These are phyloP conservation scores for Gracilaria vermiculophylla DNA, from an alignment of 23 red algal species.

Conservation along the genomic window DNA sequence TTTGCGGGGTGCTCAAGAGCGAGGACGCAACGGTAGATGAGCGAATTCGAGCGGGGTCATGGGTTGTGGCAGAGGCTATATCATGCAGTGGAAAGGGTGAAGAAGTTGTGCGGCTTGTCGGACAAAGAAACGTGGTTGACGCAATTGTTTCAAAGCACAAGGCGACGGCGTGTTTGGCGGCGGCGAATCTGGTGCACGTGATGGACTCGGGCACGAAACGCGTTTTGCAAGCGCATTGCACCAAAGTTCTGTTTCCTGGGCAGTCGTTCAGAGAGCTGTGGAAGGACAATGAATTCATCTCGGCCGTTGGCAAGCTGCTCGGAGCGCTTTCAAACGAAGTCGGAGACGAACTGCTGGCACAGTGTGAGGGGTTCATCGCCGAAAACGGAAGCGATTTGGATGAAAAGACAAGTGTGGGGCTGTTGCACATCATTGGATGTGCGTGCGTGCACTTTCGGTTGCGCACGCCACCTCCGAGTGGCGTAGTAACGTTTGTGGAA, in stretches of 20 bases:
- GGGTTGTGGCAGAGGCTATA: constrained; percentile 14
- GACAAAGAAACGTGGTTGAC: neutral
- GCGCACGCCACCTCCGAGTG: neutral
- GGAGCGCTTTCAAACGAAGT: neutral
- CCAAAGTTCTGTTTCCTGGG: neutral
- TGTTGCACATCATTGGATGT: constrained; percentile 40
- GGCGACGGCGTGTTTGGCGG: neutral
- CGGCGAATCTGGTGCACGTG: neutral
- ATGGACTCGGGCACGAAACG: neutral
- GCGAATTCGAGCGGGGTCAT: neutral
- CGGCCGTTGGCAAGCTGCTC: neutral
- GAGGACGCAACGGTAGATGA: neutral
- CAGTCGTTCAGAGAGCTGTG: neutral
- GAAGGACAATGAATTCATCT: neutral
- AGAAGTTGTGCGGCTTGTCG: neutral
- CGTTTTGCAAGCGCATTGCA: neutral
- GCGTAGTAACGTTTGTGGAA: constrained; percentile 28
- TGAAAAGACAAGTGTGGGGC: neutral
- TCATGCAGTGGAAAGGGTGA: constrained; percentile 5
- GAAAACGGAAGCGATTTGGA: constrained; percentile 3
- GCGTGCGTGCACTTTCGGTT: constrained; percentile 17
- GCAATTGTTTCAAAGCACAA: constrained; percentile 18
- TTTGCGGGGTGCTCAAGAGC: neutral
- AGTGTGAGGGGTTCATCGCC: constrained; percentile 1
- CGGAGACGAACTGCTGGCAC: constrained; percentile 37